Evolutionary conservation across 495 filamentous ascomycete species (phyloP).

Genomic region (Penicillium atrosanguineum): DNA sequence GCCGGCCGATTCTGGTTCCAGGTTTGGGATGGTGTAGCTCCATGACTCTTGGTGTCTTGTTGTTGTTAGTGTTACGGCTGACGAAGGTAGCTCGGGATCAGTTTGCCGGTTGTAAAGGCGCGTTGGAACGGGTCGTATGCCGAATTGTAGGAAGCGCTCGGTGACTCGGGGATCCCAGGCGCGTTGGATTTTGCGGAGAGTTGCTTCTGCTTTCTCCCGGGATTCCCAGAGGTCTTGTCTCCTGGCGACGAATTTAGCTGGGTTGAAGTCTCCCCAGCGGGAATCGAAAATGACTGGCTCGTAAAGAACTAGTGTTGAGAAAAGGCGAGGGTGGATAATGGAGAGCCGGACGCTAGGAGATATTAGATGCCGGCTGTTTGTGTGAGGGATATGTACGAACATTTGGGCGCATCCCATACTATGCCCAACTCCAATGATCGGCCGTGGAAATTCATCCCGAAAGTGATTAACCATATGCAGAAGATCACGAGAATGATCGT

Average conservation of each 20-base stretch:
- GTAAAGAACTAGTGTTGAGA: slow-evolving; percentile 2
- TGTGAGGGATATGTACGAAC: slow-evolving; percentile 8
- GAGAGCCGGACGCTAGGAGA: neutral
- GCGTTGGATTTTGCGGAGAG: neutral
- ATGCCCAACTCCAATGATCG: slow-evolving; percentile 75
- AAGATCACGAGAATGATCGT: slow-evolving; percentile 74
- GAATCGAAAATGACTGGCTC: neutral
- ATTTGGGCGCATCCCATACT: slow-evolving; percentile 70
- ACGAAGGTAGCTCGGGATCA: slow-evolving; percentile 24
- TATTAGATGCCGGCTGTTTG: neutral
- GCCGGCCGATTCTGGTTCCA: slow-evolving; percentile 13
- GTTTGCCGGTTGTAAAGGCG: neutral
- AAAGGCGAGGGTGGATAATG: slow-evolving; percentile 4
- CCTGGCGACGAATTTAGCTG: neutral
- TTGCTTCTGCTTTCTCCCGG: slow-evolving; percentile 1
- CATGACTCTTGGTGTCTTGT: slow-evolving; percentile 60
- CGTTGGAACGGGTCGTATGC: slow-evolving; percentile 1
- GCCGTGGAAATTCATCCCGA: slow-evolving; percentile 66
- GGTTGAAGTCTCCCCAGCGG: neutral
- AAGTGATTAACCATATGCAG: slow-evolving; percentile 73
- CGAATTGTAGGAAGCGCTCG: neutral
- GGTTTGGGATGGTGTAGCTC: slow-evolving; percentile 23
- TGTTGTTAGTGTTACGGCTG: slow-evolving; percentile 55
- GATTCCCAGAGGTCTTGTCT: slow-evolving; percentile 2
- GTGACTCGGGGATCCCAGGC: slow-evolving; percentile 1